Conservation (phyloP, 257 asterid genomes). For the Solanum etuberosum region DNA sequence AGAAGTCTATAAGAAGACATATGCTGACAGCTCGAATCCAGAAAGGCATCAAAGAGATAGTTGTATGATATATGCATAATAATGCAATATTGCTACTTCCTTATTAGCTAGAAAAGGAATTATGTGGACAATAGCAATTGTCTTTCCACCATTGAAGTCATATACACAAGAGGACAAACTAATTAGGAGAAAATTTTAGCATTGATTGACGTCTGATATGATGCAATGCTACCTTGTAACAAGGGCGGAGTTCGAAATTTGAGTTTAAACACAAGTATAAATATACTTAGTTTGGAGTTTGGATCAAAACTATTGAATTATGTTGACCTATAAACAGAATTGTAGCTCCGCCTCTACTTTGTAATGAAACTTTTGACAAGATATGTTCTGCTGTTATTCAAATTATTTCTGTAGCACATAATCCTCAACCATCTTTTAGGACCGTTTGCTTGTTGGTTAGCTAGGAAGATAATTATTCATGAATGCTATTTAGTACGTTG, state of each 20-base stretch:
- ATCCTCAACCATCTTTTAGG: background rate
- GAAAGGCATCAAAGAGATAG: background rate
- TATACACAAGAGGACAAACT: background rate
- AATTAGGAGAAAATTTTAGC: background rate
- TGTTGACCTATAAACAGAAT: background rate
- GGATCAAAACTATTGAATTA: background rate
- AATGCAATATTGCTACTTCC: background rate
- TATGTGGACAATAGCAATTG: conserved; percentile 1
- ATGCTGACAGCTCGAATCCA: conserved; percentile 1
- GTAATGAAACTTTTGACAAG: too few relatives aligned
- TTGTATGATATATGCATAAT: background rate
- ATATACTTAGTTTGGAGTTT: background rate
- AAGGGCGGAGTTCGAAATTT: background rate
- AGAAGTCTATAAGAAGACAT: background rate
- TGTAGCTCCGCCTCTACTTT: too few relatives aligned
- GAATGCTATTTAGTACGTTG: background rate
- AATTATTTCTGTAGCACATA: background rate
- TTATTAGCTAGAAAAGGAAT: background rate
- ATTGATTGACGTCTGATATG: background rate
- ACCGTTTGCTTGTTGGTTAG: background rate
- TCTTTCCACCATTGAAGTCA: background rate
- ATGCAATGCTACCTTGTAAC: background rate
- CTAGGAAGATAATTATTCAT: background rate
- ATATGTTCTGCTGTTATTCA: background rate
- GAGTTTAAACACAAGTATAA: background rate